These are phyloP conservation scores for Penicilliopsis zonata DNA, from an alignment of 495 filamentous ascomycete genomes.

Conservation along the genomic window DNA sequence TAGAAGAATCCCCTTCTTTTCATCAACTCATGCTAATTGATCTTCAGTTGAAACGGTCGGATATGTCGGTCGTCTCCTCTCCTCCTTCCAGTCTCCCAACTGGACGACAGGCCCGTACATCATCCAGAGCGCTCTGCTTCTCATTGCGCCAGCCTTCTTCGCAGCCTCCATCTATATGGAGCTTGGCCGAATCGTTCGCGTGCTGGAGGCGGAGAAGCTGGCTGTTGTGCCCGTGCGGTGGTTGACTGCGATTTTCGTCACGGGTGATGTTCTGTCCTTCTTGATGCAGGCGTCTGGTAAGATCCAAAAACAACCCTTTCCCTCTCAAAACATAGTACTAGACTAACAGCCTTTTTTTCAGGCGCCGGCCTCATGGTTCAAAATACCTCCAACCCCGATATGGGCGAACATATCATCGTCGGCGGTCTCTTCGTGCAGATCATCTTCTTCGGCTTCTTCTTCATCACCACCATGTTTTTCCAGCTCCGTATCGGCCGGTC, in stretches of 20 bases:
- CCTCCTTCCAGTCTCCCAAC: slow-evolving; percentile 15
- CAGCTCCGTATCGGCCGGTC: slow-evolving; percentile 15
- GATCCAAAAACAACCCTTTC: background rate
- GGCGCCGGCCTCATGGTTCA: slow-evolving; percentile 20
- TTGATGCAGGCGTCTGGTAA: slow-evolving; percentile 19
- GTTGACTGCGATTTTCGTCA: slow-evolving; percentile 35
- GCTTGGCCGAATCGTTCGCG: slow-evolving; percentile 33
- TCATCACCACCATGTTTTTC: slow-evolving; percentile 30
- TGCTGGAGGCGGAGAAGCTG: slow-evolving; percentile 24
- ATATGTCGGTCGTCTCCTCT: slow-evolving; percentile 22
- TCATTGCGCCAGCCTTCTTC: slow-evolving; percentile 37
- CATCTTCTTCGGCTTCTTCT: slow-evolving; percentile 40
- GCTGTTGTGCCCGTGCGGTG: slow-evolving; percentile 25
- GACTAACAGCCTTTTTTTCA: slow-evolving; percentile 2
- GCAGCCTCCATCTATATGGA: slow-evolving; percentile 48
- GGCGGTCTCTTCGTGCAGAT: slow-evolving; percentile 37
- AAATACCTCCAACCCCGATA: slow-evolving; percentile 1
- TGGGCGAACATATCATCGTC: slow-evolving; percentile 26
- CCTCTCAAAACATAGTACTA: background rate
- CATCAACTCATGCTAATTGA: background rate
- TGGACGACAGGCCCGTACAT: slow-evolving; percentile 27
- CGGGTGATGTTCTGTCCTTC: slow-evolving; percentile 28
- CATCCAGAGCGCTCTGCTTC: slow-evolving; percentile 32
- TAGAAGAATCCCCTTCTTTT: background rate
- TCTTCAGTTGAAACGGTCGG: slow-evolving; percentile 23